Conservation (phyloP, 2,329 filamentous ascomycete species). For the Exutisphaerella laricina region DNA sequence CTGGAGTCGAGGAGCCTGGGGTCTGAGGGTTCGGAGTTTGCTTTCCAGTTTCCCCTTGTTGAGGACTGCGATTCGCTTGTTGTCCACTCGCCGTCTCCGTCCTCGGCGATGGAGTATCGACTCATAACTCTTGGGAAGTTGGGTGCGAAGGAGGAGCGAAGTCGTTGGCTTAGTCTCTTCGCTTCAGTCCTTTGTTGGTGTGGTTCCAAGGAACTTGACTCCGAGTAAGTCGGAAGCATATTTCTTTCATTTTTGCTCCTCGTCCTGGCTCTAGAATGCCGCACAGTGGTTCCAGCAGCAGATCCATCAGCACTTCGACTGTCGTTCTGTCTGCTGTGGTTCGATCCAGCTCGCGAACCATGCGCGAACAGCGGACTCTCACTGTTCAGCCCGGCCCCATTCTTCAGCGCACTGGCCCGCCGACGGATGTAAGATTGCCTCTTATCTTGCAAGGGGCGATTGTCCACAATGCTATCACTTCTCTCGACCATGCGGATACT, state of each 20-base stretch:
- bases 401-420: conserved; percentile 28
- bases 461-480: conserved; percentile 35
- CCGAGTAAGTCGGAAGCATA: conserved; percentile 23
- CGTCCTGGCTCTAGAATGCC: conserved; percentile 9
- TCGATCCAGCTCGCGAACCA: conserved; percentile 22
- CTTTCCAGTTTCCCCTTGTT: neutral
- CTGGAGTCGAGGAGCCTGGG: neutral
- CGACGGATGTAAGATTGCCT: conserved; percentile 41
- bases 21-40: neutral
- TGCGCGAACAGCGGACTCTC: conserved; percentile 38
- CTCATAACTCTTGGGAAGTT: conserved; percentile 29
- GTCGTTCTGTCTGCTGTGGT: conserved; percentile 15
- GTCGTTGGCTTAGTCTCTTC: conserved; percentile 23
- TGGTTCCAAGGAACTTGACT: conserved; percentile 30
- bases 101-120: conserved; percentile 15
- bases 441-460: conserved; percentile 37
- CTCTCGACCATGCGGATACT: conserved; percentile 39
- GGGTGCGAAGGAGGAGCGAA: conserved; percentile 27
- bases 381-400: conserved; percentile 27
- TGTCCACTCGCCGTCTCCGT: conserved; percentile 17
- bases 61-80: conserved; percentile 8
- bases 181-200: conserved; percentile 20
- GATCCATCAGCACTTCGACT: conserved; percentile 18
- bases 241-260: conserved; percentile 12
- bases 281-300: conserved; percentile 17